These are phyloP conservation scores for Mucor lusitanicus DNA, from an alignment of 371 early-diverging fungal genomes.

Conservation along the genomic window DNA sequence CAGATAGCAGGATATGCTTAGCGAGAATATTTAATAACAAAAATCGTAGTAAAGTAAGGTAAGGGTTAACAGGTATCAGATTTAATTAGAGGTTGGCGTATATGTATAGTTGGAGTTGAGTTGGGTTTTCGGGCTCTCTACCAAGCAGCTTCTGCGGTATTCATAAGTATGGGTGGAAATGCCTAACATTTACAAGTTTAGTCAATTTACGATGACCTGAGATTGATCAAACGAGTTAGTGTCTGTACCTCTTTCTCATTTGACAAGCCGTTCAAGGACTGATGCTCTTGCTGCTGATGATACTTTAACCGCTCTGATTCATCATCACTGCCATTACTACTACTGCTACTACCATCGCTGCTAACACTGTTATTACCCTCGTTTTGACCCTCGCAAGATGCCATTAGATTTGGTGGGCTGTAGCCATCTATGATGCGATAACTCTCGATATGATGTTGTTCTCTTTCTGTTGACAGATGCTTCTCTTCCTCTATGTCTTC, in stretches of 20 bases:
- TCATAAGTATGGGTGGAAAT: slow-evolving; percentile 6
- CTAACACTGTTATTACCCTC: neutral
- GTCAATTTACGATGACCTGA: neutral
- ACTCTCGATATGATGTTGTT: neutral
- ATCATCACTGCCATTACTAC: slow-evolving; percentile 12
- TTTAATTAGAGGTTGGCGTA: neutral
- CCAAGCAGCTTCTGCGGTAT: slow-evolving; percentile 25
- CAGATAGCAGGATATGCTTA: too few species aligned
- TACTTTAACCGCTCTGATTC: slow-evolving; percentile 1
- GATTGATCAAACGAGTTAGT: neutral
- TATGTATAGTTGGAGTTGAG: neutral
- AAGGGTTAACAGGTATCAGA: neutral
- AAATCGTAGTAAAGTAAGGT: neutral
- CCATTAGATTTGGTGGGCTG: slow-evolving; percentile 18
- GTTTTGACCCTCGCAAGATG: neutral
- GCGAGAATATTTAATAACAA: too few species aligned
- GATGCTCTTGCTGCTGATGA: neutral
- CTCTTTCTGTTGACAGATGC: neutral
- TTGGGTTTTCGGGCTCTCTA: neutral
- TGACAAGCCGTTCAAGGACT: neutral
- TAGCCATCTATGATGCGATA: slow-evolving; percentile 31
- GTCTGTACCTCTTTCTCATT: neutral
- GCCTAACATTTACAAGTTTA: neutral
- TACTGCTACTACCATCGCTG: slow-evolving; percentile 5
- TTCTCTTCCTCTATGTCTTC: slow-evolving; percentile 1